These are phyloP conservation scores for Cephalotrichum gorgonifer DNA, from an alignment of 2,329 filamentous ascomycete species.

Conservation along the genomic window DNA sequence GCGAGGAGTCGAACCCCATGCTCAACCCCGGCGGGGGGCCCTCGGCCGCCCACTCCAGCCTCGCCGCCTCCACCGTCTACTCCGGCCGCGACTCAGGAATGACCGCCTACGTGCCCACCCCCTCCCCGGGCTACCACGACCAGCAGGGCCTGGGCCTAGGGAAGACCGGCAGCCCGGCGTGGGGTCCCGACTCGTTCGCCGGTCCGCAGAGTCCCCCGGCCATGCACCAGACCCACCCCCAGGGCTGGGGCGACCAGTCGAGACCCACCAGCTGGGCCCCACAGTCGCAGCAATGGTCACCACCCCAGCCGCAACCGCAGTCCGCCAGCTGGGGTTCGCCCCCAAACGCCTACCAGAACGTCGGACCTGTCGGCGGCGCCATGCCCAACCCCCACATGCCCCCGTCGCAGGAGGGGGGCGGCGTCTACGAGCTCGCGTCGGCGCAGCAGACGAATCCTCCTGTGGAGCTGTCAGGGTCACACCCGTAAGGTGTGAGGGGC, in stretches of 20 bases:
- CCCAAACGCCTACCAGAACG: neutral
- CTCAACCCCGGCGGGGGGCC: neutral
- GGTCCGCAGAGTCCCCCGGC: neutral
- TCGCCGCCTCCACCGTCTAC: neutral
- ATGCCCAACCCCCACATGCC: no score
- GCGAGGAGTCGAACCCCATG: conserved; percentile 5
- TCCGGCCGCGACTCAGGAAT: neutral
- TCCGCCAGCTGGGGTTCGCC: neutral
- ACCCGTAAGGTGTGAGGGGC: neutral
- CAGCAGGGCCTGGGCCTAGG: neutral
- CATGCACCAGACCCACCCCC: neutral
- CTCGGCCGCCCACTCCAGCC: neutral
- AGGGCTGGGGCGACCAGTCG: neutral
- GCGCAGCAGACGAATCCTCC: neutral
- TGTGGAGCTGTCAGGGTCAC: conserved; percentile 2
- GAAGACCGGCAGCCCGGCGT: neutral
- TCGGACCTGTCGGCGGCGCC: neutral
- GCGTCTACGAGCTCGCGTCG: conserved; percentile 4
- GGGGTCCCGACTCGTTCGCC: conserved; percentile 2
- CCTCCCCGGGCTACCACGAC: neutral
- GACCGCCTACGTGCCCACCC: neutral
- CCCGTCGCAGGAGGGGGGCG: neutral
- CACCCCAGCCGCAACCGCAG: no score
- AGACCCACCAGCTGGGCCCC: neutral
- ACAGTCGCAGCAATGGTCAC: no score